Evolutionary conservation across 495 filamentous ascomycete genomes (phyloP), one percentile per base, ranked within the genome.

Genomic region (Haplographium delicatum): DNA sequence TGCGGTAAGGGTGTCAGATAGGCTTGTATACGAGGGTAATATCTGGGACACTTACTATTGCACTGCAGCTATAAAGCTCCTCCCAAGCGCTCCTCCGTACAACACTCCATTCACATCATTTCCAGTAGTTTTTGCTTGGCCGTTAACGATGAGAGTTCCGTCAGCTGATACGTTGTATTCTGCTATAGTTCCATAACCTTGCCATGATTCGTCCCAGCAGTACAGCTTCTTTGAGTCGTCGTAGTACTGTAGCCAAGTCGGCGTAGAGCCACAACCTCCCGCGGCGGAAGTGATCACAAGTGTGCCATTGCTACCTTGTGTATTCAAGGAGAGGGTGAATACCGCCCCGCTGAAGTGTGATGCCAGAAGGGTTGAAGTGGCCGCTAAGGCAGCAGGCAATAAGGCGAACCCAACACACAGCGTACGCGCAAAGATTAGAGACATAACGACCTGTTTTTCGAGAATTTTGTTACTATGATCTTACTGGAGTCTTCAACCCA

Each of bases 311-410:
- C 35, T 41, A 9, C 47, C 47, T 47, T 34, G 18, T n/a, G 34
- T 41, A 22, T n/a, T 41, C 35, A 50, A 30, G 9, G 47, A 50
- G 18, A 50, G 35, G 30, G 47, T 50, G 4, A 42, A 50, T 4
- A 50, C 2, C 7, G 47, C 38, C 7, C 47, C 47, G n/a, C 24
- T 50, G 26, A 50, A 50, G 27, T 50, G 47, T 8, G 47, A 30
- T 19, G 35, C 47, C 24, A 41, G 25, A 41, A 50, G 52, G 6
- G 54, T 71, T 7, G 65, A 35, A 48, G 45, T 48, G 16, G 22
- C 31, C 5, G 45, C 45, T 4, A 38, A 38, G 13, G 33, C 23
- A 25, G 31, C 27, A 33, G 45, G 45, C 25, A 48, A 13, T 10
- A 48, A 38, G 24, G 34, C 24, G 22, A 48, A 35, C 16, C 45